Conservation (phyloP, 352 stramenopile species). For the Globisporangium cystogenes region DNA sequence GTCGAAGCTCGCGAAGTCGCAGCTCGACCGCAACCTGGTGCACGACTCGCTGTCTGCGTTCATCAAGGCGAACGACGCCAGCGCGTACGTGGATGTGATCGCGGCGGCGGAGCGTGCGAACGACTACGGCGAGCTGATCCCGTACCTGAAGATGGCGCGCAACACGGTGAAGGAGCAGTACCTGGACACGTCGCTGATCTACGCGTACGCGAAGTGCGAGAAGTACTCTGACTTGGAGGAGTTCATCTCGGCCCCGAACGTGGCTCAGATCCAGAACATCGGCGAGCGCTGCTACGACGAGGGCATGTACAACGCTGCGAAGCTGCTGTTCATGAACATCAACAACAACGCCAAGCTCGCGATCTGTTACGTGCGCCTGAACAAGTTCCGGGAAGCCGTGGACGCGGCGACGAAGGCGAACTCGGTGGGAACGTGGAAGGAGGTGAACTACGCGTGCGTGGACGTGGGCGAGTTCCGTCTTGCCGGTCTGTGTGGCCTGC, state of each 20-base stretch:
- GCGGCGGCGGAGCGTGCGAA: slow-evolving; percentile 94
- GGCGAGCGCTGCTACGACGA: slow-evolving; percentile 98
- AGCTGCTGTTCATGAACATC: slow-evolving; percentile 99
- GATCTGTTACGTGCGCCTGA: slow-evolving; percentile 98
- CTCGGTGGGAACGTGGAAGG: slow-evolving; percentile 99
- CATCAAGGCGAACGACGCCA: slow-evolving; percentile 99
- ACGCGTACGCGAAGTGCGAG: slow-evolving; percentile 98
- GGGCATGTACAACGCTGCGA: slow-evolving; percentile 98
- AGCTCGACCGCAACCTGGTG: slow-evolving; percentile 95
- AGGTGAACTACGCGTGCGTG: slow-evolving; percentile 98
- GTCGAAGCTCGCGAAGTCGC: slow-evolving; percentile 98
- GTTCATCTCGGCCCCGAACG: slow-evolving; percentile 99
- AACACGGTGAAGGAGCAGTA: slow-evolving; percentile 99
- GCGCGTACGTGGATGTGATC: slow-evolving; percentile 97
- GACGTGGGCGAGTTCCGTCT: slow-evolving; percentile 98
- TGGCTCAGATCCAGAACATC: slow-evolving; percentile 99
- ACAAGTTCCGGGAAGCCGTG: slow-evolving; percentile 99
- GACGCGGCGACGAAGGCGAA: slow-evolving; percentile 99
- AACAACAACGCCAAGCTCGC: slow-evolving; percentile 99
- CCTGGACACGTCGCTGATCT: slow-evolving; percentile 99
- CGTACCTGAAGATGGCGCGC: slow-evolving; percentile 99
- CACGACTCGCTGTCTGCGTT: slow-evolving; percentile 98
- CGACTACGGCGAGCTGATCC: slow-evolving; percentile 97
- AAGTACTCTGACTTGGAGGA: slow-evolving; percentile 98
- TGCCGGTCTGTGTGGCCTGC: slow-evolving; percentile 95